These are phyloP conservation scores for Neoboletus magnificus DNA, from an alignment of 768 basidiomycete species.

Conservation along the genomic window DNA sequence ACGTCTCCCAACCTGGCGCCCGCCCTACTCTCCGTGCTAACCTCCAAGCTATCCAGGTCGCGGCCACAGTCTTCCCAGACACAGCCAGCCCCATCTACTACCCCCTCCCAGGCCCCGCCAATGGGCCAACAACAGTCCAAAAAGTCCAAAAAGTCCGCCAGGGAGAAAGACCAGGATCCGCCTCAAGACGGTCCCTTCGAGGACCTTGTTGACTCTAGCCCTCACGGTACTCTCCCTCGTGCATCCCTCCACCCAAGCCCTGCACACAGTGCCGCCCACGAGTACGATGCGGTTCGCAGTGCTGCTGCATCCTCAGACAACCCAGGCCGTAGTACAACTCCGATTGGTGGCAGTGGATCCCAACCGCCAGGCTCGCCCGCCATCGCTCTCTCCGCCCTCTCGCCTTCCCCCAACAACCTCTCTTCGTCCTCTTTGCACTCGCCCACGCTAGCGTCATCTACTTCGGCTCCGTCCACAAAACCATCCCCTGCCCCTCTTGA, in stretches of 20 bases:
- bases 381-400: conserved; percentile 36
- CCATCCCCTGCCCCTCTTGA: conserved; percentile 62
- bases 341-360: conserved; percentile 41
- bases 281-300: conserved; percentile 33
- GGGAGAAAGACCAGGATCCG: conserved; percentile 64
- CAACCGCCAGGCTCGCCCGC: conserved; percentile 31
- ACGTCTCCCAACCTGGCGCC: conserved; percentile 67
- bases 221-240: conserved; percentile 45
- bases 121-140: conserved; percentile 88
- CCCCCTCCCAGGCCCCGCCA: conserved; percentile 39
- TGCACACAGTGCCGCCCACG: conserved; percentile 38
- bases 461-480: conserved; percentile 26
- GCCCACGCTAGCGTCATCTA: conserved; percentile 7
- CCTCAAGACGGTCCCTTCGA: conserved; percentile 41
- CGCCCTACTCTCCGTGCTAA: conserved; percentile 72
- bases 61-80: conserved; percentile 74
- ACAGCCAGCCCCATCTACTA: conserved; percentile 48
- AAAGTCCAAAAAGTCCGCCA: conserved; percentile 68
- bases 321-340: conserved; percentile 32
- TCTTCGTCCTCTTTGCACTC: conserved; percentile 39
- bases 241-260: conserved; percentile 39
- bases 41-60: conserved; percentile 65
- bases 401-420: conserved; percentile 38
- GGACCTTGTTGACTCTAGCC: conserved; percentile 34
- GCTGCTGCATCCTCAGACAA: conserved; percentile 33